A percentile compares a stretch with the other conserved stretches of the same genome.
Evolutionary conservation across 305 asterid species (phyloP).

Genomic region (Rubia balearica): DNA sequence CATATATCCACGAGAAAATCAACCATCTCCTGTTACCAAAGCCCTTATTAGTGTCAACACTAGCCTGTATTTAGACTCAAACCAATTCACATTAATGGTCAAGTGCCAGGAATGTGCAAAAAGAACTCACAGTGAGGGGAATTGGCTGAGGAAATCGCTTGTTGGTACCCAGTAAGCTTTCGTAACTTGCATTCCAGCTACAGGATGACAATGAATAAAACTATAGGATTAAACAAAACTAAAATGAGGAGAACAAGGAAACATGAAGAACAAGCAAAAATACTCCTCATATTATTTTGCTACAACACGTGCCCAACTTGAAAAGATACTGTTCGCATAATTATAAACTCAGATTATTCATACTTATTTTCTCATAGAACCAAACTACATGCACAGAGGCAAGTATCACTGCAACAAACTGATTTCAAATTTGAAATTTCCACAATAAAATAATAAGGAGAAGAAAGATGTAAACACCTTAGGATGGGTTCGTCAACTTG

Average conservation of each 20-base stretch:
- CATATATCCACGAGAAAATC: slow-evolving; percentile 73
- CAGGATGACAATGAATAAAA: slow-evolving; percentile 5
- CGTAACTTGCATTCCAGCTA: slow-evolving; percentile 66
- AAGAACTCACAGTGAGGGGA: slow-evolving; percentile 64
- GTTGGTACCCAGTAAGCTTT: slow-evolving; percentile 54
- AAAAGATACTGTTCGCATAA: neutral
- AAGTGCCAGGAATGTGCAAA: slow-evolving; percentile 1
- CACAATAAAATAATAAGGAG: neutral
- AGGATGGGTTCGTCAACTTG: slow-evolving; percentile 39
- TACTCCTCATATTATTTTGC: neutral
- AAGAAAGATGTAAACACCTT: slow-evolving; percentile 26
- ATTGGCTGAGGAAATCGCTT: slow-evolving; percentile 55
- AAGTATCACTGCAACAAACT: neutral
- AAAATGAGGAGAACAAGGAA: neutral
- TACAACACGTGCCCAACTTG: neutral
- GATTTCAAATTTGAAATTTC: neutral
- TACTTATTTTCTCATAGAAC: neutral
- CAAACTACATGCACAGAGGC: neutral
- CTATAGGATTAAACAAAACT: neutral
- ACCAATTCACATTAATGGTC: too few species aligned
- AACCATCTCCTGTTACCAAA: slow-evolving; percentile 55
- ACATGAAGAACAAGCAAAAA: neutral
- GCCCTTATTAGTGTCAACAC: slow-evolving; percentile 8
- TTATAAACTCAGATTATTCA: neutral
- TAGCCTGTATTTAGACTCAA: neutral